Evolutionary conservation across 805 yeast genomes (phyloP), one percentile per base, ranked within the genome.

Genomic region (Yarrowia hollandica): DNA sequence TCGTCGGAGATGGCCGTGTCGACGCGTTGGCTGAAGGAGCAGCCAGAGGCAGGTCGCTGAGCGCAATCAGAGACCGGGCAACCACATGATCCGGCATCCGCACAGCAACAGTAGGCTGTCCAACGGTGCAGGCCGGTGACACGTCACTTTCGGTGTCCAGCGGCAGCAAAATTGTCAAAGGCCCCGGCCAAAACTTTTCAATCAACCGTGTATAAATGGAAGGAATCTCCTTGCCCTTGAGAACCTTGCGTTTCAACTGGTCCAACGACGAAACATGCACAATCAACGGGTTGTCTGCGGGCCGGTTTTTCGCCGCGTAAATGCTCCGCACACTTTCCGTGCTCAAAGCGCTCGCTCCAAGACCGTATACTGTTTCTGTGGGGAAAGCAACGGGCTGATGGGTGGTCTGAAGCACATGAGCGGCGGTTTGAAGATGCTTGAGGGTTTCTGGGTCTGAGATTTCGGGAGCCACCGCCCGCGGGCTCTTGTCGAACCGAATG

Each of bases 21-120:
- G 97, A 90, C 1, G 97, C 92, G 71, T 94, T 94, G 1, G 99
- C 99, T 1, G 96, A 89, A 0, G 99, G 99, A 0, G 99, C 99
- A 0, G 99, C 99, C 33, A 94, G 72, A 1, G 99, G 98, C 1
- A 87, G 80, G 64, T 90, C 94, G 58, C 95, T 82, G 11, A 88
- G 67, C 1, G 89, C 87, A 58, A 94, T 90, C 44, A 94, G 74
- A 0, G 98, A 96, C 62, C 99, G 76, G 0, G 98, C 98, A 1
- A 94, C 81, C 0, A 92, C 89, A 71, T 92, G 86, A 4, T 80
- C 74, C 1, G 99, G 99, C 69, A 94, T 79, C 61, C 99, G 78
- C 1, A 90, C 95, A 0, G 97, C 99, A 69, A 91, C 88, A 0
- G 99, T 94, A 15, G 83, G 77, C 69, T 92, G 97, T 8, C 83